Evolutionary conservation across 2,329 filamentous ascomycete genomes (phyloP), one percentile per base, ranked within the genome.

Genomic region (Talaromyces sp.): DNA sequence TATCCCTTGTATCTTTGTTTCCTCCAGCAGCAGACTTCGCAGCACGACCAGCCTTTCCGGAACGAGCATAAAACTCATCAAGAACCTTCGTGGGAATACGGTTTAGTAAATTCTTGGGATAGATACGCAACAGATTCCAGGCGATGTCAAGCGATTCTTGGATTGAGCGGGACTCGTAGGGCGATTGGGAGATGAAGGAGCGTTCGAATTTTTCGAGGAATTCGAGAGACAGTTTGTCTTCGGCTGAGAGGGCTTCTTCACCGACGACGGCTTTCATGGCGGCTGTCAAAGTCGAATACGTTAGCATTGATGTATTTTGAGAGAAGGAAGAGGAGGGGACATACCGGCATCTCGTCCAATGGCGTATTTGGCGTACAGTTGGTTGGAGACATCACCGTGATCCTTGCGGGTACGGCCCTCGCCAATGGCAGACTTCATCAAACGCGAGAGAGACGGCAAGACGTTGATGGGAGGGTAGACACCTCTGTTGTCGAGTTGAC

Each of bases 341-440:
- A 73, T 70, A 81, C 79, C 81, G 22, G 95, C 95, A 75, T 99
- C 95, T 86, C 94, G 93, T 77, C 95, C 95, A 77, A 99, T 98
- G 79, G 95, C 95, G 79, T 99, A 99, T 83, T 99, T 99, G 82
- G 95, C 95, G 79, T 99, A 99, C 70, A 99, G 87, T 85, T 99
- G 95, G 85, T 99, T 99, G 71, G 95, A 99, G 60, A 99, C 95
- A 82, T 99, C 95, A 72, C 92, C 92, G 81, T 99, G 95, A 75
- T 99, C 96, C 81, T 92, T 93, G 74, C 95, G 91, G 31, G 95
- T 99, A 86, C 93, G 94, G 70, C 92, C 92, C 82, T 98, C 93
- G 73, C 95, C 95, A 75, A 99, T 99, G 79, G 95, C 95, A 75
- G 95, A 99, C 83, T 99, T 99, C 95, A 99, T 99, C 77, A 99